Percentiles rank a stretch among this genome's conserved stretches.
These are phyloP conservation scores for Nemania sp. DNA, from an alignment of 2,329 filamentous ascomycete genomes.

Conservation along the genomic window DNA sequence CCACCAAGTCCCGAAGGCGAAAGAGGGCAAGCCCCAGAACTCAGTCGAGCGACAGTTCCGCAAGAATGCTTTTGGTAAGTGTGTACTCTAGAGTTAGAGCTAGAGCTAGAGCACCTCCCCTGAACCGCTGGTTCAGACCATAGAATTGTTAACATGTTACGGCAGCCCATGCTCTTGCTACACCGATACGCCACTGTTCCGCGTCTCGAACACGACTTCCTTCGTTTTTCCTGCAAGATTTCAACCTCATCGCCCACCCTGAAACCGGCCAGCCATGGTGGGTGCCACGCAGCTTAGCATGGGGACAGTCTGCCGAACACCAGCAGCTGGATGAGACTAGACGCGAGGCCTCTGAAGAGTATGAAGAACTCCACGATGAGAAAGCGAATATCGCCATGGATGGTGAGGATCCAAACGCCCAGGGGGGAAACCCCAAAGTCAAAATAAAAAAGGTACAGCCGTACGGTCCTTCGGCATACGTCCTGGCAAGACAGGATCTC, in stretches of 20 bases:
- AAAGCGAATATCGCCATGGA: neutral
- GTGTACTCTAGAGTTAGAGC: no score
- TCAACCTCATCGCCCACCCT: slow-evolving; percentile 68
- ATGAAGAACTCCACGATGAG: slow-evolving; percentile 8
- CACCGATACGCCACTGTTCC: slow-evolving; percentile 68
- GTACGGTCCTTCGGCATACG: slow-evolving; percentile 48
- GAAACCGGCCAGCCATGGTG: slow-evolving; percentile 66
- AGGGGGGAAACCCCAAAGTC: neutral
- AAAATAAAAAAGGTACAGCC: neutral
- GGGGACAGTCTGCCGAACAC: slow-evolving; percentile 37
- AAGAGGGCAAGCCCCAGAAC: slow-evolving; percentile 51
- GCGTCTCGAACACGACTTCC: slow-evolving; percentile 65
- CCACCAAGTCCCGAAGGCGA: slow-evolving; percentile 56
- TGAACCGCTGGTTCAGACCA: slow-evolving; percentile 5
- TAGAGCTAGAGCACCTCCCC: neutral
- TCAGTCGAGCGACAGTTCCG: slow-evolving; percentile 69
- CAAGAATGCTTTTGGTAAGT: slow-evolving; percentile 73
- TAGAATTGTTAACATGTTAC: slow-evolving; percentile 14
- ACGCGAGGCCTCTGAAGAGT: slow-evolving; percentile 41
- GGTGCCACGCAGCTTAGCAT: slow-evolving; percentile 61
- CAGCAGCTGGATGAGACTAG: slow-evolving; percentile 10
- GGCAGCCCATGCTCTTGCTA: slow-evolving; percentile 71
- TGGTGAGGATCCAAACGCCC: neutral
- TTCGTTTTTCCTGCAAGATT: slow-evolving; percentile 72
- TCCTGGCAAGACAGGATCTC: slow-evolving; percentile 52